Percentiles rank a stretch among this genome's conserved stretches.
These are phyloP conservation scores for Aegilops umbellulata DNA, from an alignment of 176 grass and related monocot species.

Conservation along the genomic window DNA sequence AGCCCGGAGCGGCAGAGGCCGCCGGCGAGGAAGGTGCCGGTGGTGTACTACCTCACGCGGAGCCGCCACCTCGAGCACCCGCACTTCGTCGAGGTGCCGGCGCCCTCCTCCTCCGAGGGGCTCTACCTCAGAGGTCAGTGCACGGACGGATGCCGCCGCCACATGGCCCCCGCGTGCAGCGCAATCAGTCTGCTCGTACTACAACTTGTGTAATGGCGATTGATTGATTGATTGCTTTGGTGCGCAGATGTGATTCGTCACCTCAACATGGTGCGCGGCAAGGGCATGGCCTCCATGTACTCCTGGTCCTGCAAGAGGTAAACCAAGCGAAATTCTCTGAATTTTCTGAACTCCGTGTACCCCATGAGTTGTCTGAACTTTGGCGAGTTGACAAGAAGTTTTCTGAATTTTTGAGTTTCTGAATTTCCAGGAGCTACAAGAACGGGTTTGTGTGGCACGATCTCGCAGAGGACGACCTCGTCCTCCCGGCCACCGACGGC, in stretches of 20 bases:
- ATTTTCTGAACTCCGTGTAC: background rate
- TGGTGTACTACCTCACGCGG: slow-evolving; percentile 96
- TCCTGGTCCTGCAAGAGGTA: slow-evolving; percentile 99
- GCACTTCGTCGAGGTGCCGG: slow-evolving; percentile 93
- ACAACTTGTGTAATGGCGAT: background rate
- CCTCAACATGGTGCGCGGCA: slow-evolving; percentile 80
- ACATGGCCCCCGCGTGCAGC: background rate
- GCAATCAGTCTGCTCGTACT: background rate
- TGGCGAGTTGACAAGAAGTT: background rate
- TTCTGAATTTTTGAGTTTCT: background rate
- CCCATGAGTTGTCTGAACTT: background rate
- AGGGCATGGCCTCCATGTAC: slow-evolving; percentile 81
- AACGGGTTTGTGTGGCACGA: slow-evolving; percentile 99
- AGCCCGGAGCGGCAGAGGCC: slow-evolving; percentile 40
- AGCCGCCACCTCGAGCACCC: slow-evolving; percentile 97
- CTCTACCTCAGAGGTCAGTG: slow-evolving; percentile 78
- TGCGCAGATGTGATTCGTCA: slow-evolving; percentile 75
- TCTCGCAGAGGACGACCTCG: slow-evolving; percentile 76
- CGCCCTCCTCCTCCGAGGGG: slow-evolving; percentile 62
- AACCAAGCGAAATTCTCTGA: background rate
- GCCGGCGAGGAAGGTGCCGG: slow-evolving; percentile 55
- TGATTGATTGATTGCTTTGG: background rate
- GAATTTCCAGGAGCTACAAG: slow-evolving; percentile 78
- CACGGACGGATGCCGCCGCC: too few species aligned
- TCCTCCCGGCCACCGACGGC: slow-evolving; percentile 68